phyloP scores from a whole-genome alignment of 805 yeast species.

The Candida michaelii region DNA sequence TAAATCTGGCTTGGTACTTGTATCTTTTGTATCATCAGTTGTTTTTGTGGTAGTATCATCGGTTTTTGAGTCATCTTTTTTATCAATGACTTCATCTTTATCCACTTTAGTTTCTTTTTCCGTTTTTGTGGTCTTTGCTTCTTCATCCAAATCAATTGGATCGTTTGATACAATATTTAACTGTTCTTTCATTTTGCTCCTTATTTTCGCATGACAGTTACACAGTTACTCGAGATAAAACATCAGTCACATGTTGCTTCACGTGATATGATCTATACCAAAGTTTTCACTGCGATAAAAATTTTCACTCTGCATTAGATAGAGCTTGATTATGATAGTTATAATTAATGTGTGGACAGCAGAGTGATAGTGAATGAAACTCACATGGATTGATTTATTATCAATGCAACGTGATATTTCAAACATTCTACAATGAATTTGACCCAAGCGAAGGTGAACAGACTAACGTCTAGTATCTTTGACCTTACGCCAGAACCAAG shows the following conservation, averaged over 20 bases:
- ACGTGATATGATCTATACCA: neutral
- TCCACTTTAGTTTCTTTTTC: neutral
- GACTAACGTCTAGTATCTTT: no score
- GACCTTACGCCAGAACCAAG: no score
- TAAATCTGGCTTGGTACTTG: neutral
- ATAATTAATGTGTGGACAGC: constrained; percentile 47
- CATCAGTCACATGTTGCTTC: neutral
- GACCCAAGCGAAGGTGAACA: no score
- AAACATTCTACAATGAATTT: no score
- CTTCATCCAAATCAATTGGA: constrained; percentile 26
- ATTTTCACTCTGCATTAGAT: constrained; percentile 23
- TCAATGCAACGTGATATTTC: constrained; percentile 4
- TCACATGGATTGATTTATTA: constrained; percentile 1
- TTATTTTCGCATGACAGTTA: constrained; percentile 1
- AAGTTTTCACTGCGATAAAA: constrained; percentile 1
- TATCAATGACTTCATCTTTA: no score
- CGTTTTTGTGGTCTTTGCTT: neutral
- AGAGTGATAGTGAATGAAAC: constrained; percentile 35
- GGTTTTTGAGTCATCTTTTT: no score
- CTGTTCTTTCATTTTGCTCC: constrained; percentile 18
- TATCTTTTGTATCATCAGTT: neutral
- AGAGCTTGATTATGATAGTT: constrained; percentile 40
- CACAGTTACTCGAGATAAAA: no score
- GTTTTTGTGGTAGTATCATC: no score
- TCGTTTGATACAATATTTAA: constrained; percentile 34